Base-by-base conservation (phyloP, 805 yeast species). In the Saccharomyces mikatae region DNA sequence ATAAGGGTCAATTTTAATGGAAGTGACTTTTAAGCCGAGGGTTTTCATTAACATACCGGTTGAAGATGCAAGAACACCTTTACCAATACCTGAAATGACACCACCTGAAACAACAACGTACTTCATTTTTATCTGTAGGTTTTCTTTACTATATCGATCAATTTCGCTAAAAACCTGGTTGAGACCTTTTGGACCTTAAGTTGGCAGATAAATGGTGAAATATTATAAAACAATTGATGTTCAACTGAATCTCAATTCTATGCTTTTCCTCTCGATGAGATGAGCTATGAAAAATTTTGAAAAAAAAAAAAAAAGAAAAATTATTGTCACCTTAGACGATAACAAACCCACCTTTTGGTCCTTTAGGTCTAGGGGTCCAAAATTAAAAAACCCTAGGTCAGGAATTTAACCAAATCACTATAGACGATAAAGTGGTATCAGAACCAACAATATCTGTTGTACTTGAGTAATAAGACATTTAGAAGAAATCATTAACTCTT, bases 51-150 rank as follows among this genome's bases (percentile, higher is more conserved):
- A 73, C 74, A 94, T 83, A 57, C 99, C 99, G 32, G 98, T 94
- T 57, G 97, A 89, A 36, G 97, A 90, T 57, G 99, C 99, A 56
- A 87, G 79, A 59, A 94, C 99, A 73, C 99, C 99, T 73, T 94
- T 94, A 72, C 99, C 99, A 71, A 94, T 94, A 76, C 99, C 99
- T 65, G 96, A 88, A 64, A 94, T 94, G 65, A 94, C 99, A 81
- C 99, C 99, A 72, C 99, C 99, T 56, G 98, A 91, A 49, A 94
- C 99, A 67, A 94, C 95, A 67, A 94, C 98, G 96, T 90, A 94
- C 76, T 94, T 94, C 98, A 94, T 92, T 54, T 74, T 22, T 36
- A 22, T n/a, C 22, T 36, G 17, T 36, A 8, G 3, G 22, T 8
- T 17, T 3, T 5, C n/a, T 32, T 32, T 32, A n/a, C 5, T 32